phyloP scores from a whole-genome alignment of 2,329 filamentous ascomycete genomes.

The Ilyonectria sp. region DNA sequence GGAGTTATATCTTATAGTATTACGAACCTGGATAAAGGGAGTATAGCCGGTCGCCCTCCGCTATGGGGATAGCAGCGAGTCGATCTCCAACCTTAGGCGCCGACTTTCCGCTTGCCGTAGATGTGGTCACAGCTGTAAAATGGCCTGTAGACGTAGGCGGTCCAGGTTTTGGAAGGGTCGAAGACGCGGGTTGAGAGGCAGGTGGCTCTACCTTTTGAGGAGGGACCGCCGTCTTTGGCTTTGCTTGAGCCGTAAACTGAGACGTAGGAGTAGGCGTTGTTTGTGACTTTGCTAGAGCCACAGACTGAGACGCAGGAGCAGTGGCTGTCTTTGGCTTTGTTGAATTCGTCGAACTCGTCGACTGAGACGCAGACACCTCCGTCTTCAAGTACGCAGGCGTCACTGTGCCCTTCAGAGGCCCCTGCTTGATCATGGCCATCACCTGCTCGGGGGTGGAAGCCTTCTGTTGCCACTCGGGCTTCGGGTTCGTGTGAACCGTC shows the following conservation, averaged over 20 bases:
- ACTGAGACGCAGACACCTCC: background rate
- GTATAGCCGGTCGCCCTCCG: conserved; percentile 38
- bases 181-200: background rate
- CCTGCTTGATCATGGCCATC: background rate
- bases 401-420: background rate
- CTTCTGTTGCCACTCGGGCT: conserved; percentile 22
- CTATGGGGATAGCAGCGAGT: conserved; percentile 33
- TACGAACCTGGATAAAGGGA: conserved; percentile 34
- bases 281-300: background rate
- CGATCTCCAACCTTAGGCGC: conserved; percentile 17
- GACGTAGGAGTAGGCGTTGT: background rate
- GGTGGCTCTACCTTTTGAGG: background rate
- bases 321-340: background rate
- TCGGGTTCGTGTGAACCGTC: conserved; percentile 19
- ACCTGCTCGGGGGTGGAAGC: background rate
- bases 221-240: background rate
- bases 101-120: background rate
- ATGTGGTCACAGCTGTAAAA: background rate
- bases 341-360: background rate
- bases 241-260: background rate
- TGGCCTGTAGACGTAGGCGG: background rate
- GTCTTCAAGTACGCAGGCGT: background rate
- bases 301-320: background rate
- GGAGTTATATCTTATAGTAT: background rate
- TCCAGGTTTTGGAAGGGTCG: background rate